Evolutionary conservation across 2,329 filamentous ascomycete species (phyloP).

Genomic region (Hysterium pulicare): DNA sequence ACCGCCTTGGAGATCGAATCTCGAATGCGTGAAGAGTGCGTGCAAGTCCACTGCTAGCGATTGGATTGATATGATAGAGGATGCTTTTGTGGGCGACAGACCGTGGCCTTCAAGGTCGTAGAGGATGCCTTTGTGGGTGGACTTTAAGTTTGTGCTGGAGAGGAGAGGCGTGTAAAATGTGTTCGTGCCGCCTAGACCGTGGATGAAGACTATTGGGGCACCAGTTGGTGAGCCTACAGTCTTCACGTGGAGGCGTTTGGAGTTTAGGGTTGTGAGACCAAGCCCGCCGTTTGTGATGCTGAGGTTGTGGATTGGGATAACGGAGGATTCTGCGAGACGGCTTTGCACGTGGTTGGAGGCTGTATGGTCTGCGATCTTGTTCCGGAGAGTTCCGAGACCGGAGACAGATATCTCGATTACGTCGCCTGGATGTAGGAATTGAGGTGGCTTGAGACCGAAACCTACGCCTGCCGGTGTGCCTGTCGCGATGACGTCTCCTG

Average conservation of each 20-base stretch:
- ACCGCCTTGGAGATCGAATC: constrained; percentile 21
- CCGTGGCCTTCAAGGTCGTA: constrained; percentile 58
- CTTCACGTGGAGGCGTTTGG: constrained; percentile 43
- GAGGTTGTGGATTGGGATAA: constrained; percentile 41
- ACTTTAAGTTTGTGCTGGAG: constrained; percentile 25
- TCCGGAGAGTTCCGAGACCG: constrained; percentile 25
- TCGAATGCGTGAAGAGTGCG: constrained; percentile 36
- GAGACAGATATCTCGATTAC: constrained; percentile 20
- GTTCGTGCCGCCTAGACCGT: constrained; percentile 51
- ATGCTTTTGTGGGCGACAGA: constrained; percentile 49
- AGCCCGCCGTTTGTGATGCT: constrained; percentile 27
- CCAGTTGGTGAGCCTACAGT: constrained; percentile 18
- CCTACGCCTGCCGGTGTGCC: constrained; percentile 44
- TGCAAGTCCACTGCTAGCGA: constrained; percentile 45
- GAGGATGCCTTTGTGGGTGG: constrained; percentile 39
- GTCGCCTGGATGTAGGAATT: constrained; percentile 26
- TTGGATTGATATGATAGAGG: constrained; percentile 41
- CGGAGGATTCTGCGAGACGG: constrained; percentile 34
- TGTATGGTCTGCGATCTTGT: constrained; percentile 46
- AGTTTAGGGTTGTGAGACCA: constrained; percentile 38
- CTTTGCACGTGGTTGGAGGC: constrained; percentile 22
- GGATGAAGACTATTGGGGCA: constrained; percentile 49
- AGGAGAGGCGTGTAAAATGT: constrained; percentile 49
- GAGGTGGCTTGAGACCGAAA: constrained; percentile 38
- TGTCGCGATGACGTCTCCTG: constrained; percentile 48